Evolutionary conservation across 1,284 basidiomycete genomes (phyloP).

Genomic region (Peniophora sp.): DNA sequence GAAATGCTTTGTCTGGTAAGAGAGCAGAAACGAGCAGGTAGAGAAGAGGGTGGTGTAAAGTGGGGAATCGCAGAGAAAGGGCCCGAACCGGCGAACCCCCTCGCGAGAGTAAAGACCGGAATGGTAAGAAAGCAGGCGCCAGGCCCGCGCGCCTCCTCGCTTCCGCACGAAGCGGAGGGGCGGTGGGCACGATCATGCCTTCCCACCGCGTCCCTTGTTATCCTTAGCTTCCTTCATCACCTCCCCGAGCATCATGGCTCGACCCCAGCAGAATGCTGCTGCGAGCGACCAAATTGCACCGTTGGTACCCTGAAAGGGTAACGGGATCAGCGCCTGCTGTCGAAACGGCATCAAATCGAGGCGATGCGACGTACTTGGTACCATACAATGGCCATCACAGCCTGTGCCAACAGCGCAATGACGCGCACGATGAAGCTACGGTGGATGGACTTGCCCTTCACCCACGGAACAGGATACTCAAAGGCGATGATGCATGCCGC

Average conservation of each 20-base stretch:
- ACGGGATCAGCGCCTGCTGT: conserved; percentile 2
- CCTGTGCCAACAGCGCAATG: conserved; percentile 57
- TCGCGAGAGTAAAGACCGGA: conserved; percentile 6
- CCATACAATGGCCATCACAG: conserved; percentile 59
- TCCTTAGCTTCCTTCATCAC: conserved; percentile 55
- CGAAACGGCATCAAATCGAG: neutral
- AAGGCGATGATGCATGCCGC: conserved; percentile 52
- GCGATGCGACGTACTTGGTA: conserved; percentile 56
- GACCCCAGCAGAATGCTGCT: conserved; percentile 55
- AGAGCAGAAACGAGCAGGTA: neutral
- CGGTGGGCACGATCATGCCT: conserved; percentile 33
- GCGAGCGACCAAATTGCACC: conserved; percentile 65
- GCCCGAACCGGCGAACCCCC: neutral
- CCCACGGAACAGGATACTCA: conserved; percentile 55
- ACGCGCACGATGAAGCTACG: conserved; percentile 60
- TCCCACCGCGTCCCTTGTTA: conserved; percentile 50
- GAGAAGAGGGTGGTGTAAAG: neutral
- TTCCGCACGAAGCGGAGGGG: conserved; percentile 10
- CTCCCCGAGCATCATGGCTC: conserved; percentile 59
- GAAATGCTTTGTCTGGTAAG: neutral
- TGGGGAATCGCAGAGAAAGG: neutral
- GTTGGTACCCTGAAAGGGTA: conserved; percentile 59
- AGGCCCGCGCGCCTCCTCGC: conserved; percentile 2
- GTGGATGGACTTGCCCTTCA: conserved; percentile 51
- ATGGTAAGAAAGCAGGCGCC: neutral